phyloP scores from a whole-genome alignment of 1,284 basidiomycete genomes.

The Leucoagaricus sp. region DNA sequence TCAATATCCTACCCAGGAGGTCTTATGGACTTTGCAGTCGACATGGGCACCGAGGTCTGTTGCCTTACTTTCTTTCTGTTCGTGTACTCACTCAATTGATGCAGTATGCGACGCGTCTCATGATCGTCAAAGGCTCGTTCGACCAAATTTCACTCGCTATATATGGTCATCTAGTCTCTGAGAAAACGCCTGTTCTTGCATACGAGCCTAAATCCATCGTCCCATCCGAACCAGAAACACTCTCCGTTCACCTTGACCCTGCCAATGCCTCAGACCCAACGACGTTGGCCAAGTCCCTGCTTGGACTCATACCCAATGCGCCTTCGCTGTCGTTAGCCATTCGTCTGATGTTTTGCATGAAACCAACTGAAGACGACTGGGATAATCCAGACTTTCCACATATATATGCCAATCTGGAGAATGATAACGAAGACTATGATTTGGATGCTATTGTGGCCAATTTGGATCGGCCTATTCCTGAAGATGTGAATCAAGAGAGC shows the following conservation, averaged over 20 bases:
- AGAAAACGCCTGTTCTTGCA: slow-evolving; percentile 25
- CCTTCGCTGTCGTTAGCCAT: slow-evolving; percentile 63
- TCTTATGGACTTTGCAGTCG: slow-evolving; percentile 63
- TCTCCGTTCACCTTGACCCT: slow-evolving; percentile 57
- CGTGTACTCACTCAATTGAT: slow-evolving; percentile 1
- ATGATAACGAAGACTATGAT: slow-evolving; percentile 48
- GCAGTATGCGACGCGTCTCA: slow-evolving; percentile 74
- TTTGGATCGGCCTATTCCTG: slow-evolving; percentile 56
- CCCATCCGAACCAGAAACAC: slow-evolving; percentile 37
- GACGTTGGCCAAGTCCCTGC: slow-evolving; percentile 56
- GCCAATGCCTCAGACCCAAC: slow-evolving; percentile 61
- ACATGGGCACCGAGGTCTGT: slow-evolving; percentile 67
- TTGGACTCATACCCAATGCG: slow-evolving; percentile 58
- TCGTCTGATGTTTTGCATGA: slow-evolving; percentile 74
- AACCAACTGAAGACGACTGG: slow-evolving; percentile 75
- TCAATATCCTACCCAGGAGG: slow-evolving; percentile 72
- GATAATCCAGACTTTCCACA: slow-evolving; percentile 72
- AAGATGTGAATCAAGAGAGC: slow-evolving; percentile 47
- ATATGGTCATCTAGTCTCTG: slow-evolving; percentile 59
- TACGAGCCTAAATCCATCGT: slow-evolving; percentile 42
- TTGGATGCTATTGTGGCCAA: slow-evolving; percentile 53
- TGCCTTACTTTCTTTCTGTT: slow-evolving; percentile 11
- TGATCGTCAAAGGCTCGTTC: slow-evolving; percentile 77
- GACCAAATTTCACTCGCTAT: slow-evolving; percentile 66
- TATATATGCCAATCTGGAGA: slow-evolving; percentile 50